Evolutionary conservation across 768 basidiomycete species (phyloP), one percentile per base, ranked within the genome.

Genomic region (Boletus subparvulus): DNA sequence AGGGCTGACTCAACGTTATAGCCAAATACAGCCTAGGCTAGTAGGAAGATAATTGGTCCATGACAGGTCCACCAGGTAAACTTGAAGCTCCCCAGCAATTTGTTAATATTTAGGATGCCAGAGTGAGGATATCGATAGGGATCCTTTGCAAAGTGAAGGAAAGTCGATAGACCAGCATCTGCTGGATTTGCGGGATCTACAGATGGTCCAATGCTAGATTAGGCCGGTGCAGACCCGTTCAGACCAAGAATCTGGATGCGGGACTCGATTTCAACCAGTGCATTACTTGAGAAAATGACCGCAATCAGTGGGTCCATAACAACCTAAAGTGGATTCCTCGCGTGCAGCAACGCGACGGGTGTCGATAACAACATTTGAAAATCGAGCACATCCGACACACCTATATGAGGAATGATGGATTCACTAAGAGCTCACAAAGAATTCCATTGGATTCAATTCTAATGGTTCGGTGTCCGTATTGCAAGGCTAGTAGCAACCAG

Each of bases 401-500:
- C 32, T 28, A 24, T 12, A 55, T 5, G 32, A 39, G 32, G 42
- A 44, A 37, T 12, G 4, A 8, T 28, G 10, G 24, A 19, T 12
- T 30, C 17, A 32, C 7, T n/a, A 12, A 35, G 46, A 52, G 41
- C 58, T 40, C 40, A 50, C 39, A 19, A 8, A 37, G 4, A 11
- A 46, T 28, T 19, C 26, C 12, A n/a, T 13, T 16, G 10, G n/a
- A 37, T 24, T 39, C 8, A 35, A 21, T 43, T 32, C 40, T 52
- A 72, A 50, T 65, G 50, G 37, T 33, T 47, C 11, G 65, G 61
- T 3, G 50, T 67, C 32, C 67, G 61, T 51, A 70, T 57, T 16
- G 70, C 65, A 26, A 68, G 67, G 47, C 55, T 59, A 8, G 66
- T 69, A 37, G 70, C 69, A 3, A 72, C 68, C 24, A 70, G 37